Evolutionary conservation across 2,329 filamentous ascomycete species (phyloP), one percentile per base, ranked within the genome.

Genomic region (Venturia carpophila): DNA sequence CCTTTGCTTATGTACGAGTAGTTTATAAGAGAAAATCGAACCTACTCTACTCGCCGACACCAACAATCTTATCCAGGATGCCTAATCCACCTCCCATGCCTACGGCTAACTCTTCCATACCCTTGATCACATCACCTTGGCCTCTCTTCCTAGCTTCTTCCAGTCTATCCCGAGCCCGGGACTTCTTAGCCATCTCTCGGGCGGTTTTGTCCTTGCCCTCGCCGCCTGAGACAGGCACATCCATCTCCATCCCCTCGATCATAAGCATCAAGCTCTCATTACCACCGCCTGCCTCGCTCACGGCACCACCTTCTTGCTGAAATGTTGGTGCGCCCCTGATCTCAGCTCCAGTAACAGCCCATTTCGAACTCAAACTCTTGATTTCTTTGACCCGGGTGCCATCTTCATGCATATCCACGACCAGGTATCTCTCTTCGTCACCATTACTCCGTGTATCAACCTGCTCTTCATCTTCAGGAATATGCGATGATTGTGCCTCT

Each of bases 351-450:
- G 85, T 76, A 17, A 88, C 80, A 70, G 88, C 86, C 87, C 93
- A 97, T 62, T 88, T 84, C 0, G 87, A 78, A 10, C 85, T 89
- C 15, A 97, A 78, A 67, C 88, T 92, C 52, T 88, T 85, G 1
- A 90, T 88, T 65, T 84, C 85, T 0, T 83, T 79, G 0, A 97
- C 84, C 1, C 76, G 79, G 30, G 76, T 76, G 1, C 79, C 79
- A 47, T 79, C 75, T 13, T 70, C 66, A 6, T 69, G 73, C 37
- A 87, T 71, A 69, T 87, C 84, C 27, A 87, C 71, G 2, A 87
- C 75, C 34, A 87, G 71, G 69, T 83, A 83, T 65, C 84, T 80
- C 65, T 87, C 83, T 43, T 78, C 76, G 3, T 79, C 74, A 2
- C 79, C 79, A 2, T 78, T 76, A 0, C 77, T 75, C 1, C 79